Evolutionary conservation across 352 stramenopile species (phyloP).

Genomic region (Saprolegnia parasitica): DNA sequence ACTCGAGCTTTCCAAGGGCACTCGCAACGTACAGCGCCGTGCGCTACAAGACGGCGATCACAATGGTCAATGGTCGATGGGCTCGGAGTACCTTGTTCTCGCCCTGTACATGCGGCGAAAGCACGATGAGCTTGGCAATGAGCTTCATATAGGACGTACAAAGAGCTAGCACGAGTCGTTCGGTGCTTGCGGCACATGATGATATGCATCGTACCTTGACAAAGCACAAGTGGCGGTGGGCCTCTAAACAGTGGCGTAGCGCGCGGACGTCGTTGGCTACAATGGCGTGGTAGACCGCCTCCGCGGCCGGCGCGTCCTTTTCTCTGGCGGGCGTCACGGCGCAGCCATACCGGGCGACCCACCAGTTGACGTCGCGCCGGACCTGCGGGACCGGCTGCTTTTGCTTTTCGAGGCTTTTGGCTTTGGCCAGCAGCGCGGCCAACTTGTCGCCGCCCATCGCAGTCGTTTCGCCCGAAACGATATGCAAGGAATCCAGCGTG

Average conservation of each 20-base stretch:
- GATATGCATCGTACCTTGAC: neutral
- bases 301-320: neutral
- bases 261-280: neutral
- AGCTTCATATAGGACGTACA: neutral
- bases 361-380: neutral
- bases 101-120: too few relatives aligned
- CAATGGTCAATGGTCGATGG: too few relatives aligned
- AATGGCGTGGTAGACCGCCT: neutral
- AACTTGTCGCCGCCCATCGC: neutral
- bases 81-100: too few relatives aligned
- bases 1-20: constrained; percentile 52
- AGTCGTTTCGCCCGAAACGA: too few relatives aligned
- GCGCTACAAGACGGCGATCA: too few relatives aligned
- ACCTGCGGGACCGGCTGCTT: neutral
- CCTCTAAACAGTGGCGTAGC: neutral
- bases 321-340: neutral
- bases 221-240: neutral
- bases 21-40: constrained; percentile 51
- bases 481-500: too few relatives aligned
- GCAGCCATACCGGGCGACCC: neutral
- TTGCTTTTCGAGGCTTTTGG: constrained; percentile 1
- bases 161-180: constrained; percentile 5
- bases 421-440: neutral
- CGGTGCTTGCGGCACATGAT: too few relatives aligned
- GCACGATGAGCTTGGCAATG: too few relatives aligned